Percentiles rank a stretch among this genome's conserved stretches.
These are phyloP conservation scores for Colletotrichum somersetense DNA, from an alignment of 2,329 filamentous ascomycete genomes.

Conservation along the genomic window DNA sequence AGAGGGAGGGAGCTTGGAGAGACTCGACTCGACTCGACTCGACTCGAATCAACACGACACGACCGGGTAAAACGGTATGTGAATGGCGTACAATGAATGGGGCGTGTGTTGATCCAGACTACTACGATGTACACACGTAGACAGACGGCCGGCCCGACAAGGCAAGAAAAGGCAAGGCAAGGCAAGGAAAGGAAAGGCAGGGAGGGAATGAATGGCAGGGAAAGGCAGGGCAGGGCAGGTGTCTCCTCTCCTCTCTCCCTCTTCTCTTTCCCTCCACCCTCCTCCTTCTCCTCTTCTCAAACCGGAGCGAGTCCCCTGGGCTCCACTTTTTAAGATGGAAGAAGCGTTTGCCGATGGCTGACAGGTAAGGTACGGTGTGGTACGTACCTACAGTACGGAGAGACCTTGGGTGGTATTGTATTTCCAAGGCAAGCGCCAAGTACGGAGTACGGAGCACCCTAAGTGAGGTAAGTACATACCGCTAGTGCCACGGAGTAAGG, in stretches of 20 bases:
- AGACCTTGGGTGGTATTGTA: neutral
- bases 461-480: neutral
- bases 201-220: no score
- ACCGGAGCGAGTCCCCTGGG: conserved; percentile 40
- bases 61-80: neutral
- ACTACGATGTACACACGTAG: no score
- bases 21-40: neutral
- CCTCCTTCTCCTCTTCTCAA: conserved; percentile 24
- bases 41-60: neutral
- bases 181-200: no score
- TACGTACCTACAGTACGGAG: neutral
- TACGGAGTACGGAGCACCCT: no score
- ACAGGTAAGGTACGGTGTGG: conserved; percentile 3
- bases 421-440: neutral
- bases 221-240: neutral
- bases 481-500: no score
- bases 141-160: neutral
- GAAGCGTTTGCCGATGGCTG: conserved; percentile 41
- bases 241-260: neutral
- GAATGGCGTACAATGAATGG: neutral
- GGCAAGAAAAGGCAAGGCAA: neutral
- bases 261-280: neutral
- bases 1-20: neutral
- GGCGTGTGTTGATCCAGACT: conserved; percentile 16
- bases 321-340: conserved; percentile 43